Evolutionary conservation across 2,329 filamentous ascomycete genomes (phyloP).

Genomic region (Lachnellula occidentalis): DNA sequence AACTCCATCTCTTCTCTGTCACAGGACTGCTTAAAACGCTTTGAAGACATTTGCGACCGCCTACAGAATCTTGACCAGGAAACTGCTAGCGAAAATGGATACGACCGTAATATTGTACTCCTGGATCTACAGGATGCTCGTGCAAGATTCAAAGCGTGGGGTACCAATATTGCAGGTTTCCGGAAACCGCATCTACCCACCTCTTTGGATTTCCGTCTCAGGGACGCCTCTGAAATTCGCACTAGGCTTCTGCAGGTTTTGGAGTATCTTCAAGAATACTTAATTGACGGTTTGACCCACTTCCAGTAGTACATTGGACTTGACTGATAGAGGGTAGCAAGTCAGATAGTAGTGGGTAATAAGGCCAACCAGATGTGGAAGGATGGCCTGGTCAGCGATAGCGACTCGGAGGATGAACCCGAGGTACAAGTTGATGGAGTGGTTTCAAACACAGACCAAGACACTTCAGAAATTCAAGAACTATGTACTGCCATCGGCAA

Average conservation of each 20-base stretch:
- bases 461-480: slow-evolving; percentile 23
- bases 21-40: not conserved
- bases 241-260: slow-evolving; percentile 18
- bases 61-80: not conserved
- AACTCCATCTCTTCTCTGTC: slow-evolving; percentile 20
- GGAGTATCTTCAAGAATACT: slow-evolving; percentile 16
- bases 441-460: not conserved
- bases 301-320: not conserved
- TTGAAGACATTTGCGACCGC: not conserved
- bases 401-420: slow-evolving; percentile 13
- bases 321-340: slow-evolving; percentile 5
- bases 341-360: slow-evolving; percentile 15
- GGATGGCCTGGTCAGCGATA: slow-evolving; percentile 11
- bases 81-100: slow-evolving; percentile 3
- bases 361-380: slow-evolving; percentile 18
- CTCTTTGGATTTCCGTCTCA: slow-evolving; percentile 22
- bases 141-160: slow-evolving; percentile 23
- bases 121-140: slow-evolving; percentile 9
- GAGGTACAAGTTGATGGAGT: not conserved
- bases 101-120: slow-evolving; percentile 9
- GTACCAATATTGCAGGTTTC: slow-evolving; percentile 21
- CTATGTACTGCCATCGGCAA: slow-evolving; percentile 17
- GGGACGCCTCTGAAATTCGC: slow-evolving; percentile 19
- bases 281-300: slow-evolving; percentile 12
- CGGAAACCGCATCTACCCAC: slow-evolving; percentile 8